phyloP scores from a whole-genome alignment of 2,329 filamentous ascomycete genomes.

The Ophiostoma himal-ulmi region DNA sequence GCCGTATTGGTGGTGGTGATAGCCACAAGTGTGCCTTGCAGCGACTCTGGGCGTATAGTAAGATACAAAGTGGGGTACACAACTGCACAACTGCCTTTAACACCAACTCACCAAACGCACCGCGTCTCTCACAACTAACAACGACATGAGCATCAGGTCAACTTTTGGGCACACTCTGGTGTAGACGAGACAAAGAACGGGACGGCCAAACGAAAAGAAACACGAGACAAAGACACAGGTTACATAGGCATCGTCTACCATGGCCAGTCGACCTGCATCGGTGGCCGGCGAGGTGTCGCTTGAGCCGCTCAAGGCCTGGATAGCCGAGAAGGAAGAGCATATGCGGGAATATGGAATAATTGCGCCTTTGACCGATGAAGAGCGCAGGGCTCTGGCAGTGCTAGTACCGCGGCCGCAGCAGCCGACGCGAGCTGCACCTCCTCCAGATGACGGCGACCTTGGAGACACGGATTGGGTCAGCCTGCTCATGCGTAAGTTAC shows the following conservation, averaged over 20 bases:
- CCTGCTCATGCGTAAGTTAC: conserved; percentile 34
- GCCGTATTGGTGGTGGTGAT: not conserved
- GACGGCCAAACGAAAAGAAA: not conserved
- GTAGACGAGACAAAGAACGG: not conserved
- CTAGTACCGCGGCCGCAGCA: not conserved
- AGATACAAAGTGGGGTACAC: not conserved
- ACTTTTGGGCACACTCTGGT: not conserved
- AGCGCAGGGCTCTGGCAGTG: conserved; percentile 31
- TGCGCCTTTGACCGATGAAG: conserved; percentile 35
- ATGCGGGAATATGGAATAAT: conserved; percentile 33
- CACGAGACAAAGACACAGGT: not conserved
- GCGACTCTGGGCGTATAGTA: not conserved
- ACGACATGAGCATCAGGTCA: not conserved
- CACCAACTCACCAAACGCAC: not conserved
- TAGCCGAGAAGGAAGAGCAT: conserved; percentile 37
- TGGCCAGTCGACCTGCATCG: not conserved
- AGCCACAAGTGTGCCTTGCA: not conserved
- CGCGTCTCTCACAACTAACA: not conserved
- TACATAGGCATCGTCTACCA: not conserved
- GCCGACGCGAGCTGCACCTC: not conserved
- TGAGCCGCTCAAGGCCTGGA: conserved; percentile 35
- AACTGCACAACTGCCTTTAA: not conserved
- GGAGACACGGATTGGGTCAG: conserved; percentile 37
- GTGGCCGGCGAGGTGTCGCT: conserved; percentile 7
- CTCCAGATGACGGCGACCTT: not conserved